Conservation (phyloP, 768 basidiomycete genomes). For the Tubosaeta brunneosetosa region DNA sequence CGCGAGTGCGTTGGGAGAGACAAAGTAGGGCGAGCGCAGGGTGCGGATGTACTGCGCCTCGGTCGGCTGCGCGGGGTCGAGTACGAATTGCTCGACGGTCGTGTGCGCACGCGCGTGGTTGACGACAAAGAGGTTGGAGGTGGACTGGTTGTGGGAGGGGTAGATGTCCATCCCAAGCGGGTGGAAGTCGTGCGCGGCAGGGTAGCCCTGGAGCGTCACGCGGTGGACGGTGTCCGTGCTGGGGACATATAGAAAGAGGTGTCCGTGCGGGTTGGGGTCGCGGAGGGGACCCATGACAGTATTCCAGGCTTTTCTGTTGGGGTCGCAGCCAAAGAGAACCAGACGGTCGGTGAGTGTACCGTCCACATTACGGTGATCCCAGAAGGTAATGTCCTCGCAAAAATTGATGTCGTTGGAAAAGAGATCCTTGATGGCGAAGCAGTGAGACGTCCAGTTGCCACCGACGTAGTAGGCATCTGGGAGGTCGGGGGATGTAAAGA, state of each 20-base stretch:
- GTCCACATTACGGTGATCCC: slow-evolving; percentile 48
- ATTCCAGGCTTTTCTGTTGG: slow-evolving; percentile 58
- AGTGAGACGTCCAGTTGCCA: slow-evolving; percentile 47
- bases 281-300: slow-evolving; percentile 69
- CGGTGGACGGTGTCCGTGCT: slow-evolving; percentile 30
- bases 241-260: slow-evolving; percentile 53
- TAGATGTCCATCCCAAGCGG: slow-evolving; percentile 63
- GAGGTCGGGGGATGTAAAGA: slow-evolving; percentile 41
- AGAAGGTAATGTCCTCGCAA: slow-evolving; percentile 66
- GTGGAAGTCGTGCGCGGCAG: slow-evolving; percentile 59
- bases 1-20: slow-evolving; percentile 64
- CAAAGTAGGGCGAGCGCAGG: slow-evolving; percentile 51
- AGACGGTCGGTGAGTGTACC: slow-evolving; percentile 41
- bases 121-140: slow-evolving; percentile 58
- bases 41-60: slow-evolving; percentile 56
- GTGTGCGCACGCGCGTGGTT: slow-evolving; percentile 63
- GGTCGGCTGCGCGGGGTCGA: slow-evolving; percentile 42
- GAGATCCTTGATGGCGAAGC: slow-evolving; percentile 36
- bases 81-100: slow-evolving; percentile 62
- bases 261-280: slow-evolving; percentile 54
- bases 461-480: slow-evolving; percentile 48
- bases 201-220: slow-evolving; percentile 49
- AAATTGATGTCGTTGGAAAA: slow-evolving; percentile 33
- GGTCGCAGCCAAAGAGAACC: slow-evolving; percentile 42
- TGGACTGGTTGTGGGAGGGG: slow-evolving; percentile 43